These are phyloP conservation scores for Rhodotorula toruloides DNA, from an alignment of 768 basidiomycete species.

Conservation along the genomic window DNA sequence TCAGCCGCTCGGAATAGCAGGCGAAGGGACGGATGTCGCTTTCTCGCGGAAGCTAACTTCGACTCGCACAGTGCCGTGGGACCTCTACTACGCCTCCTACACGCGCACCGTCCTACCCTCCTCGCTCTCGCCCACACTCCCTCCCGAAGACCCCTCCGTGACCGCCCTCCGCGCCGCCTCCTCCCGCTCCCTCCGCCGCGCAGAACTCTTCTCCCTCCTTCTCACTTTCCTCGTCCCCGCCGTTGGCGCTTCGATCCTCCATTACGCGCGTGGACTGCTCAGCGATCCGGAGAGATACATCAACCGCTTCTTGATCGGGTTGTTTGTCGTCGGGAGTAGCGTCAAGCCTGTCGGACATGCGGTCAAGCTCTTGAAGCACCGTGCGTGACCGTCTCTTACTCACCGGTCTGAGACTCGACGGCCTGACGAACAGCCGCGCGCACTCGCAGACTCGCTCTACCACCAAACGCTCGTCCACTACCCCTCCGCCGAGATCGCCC, in stretches of 20 bases:
- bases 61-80: constrained; percentile 42
- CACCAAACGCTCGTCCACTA: constrained; percentile 40
- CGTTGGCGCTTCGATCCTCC: constrained; percentile 31
- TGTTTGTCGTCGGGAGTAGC: constrained; percentile 41
- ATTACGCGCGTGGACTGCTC: constrained; percentile 32
- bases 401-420: too few species aligned
- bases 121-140: neutral
- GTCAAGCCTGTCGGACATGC: constrained; percentile 42
- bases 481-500: constrained; percentile 38
- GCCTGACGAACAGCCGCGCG: rapidly evolving
- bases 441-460: constrained; percentile 28
- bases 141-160: constrained; percentile 10
- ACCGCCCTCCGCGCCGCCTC: constrained; percentile 17
- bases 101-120: constrained; percentile 34
- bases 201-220: constrained; percentile 37
- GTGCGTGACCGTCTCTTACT: constrained; percentile 4
- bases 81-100: constrained; percentile 44
- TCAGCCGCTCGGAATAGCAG: too few species aligned
- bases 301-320: constrained; percentile 40
- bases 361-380: constrained; percentile 34
- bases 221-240: constrained; percentile 39
- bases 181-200: constrained; percentile 26
- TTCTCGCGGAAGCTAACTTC: neutral
- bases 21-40: neutral
- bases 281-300: constrained; percentile 43